Evolutionary conservation across 345 rosid species (phyloP), one percentile per base, ranked within the genome.

Genomic region (Nephelium lappaceum): DNA sequence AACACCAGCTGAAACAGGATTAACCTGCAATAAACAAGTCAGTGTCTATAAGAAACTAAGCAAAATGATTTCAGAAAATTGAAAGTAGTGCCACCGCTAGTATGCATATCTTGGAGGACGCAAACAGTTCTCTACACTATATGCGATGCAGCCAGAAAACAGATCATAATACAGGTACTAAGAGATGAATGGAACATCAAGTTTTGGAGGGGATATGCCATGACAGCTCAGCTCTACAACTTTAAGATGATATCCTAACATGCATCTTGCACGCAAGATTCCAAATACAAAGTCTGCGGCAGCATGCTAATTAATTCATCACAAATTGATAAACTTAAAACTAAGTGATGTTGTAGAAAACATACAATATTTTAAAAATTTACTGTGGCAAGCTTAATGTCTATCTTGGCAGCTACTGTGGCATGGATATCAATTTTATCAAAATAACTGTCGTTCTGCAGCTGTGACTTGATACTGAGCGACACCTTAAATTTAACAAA

Each of bases 1-100:
- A 84, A 85, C 91, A 73, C 93, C 97, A 78, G 94, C 92, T 66
- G 97, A 85, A 67, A 65, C 78, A 83, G 94, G 91, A 90, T 94
- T 88, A 83, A 82, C 92, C 99, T 94, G 87, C 67, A 88, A 81
- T 60, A 25, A 58, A 75, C 77, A n/a, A 72, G 45, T 7, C 45
- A 66, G 10, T 16, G n/a, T 27, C 65, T 63, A 43, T 57, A 62
- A 31, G 43, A 73, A 72, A 66, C 41, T 23, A 27, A 31, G 62
- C n/a, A 47, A 75, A 47, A 64, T 31, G 62, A 43, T 10, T 53
- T 47, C 42, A 63, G 21, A 36, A 51, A 53, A n/a, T 19, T 39
- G 38, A 10, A 23, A 57, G 67, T 8, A 76, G 58, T 62, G 60
- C 69, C 57, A 74, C 69, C 57, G 63, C 11, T 43, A 69, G 57